Evolutionary conservation across 2,329 filamentous ascomycete genomes (phyloP).

Genomic region (Sclerotinia nivalis): DNA sequence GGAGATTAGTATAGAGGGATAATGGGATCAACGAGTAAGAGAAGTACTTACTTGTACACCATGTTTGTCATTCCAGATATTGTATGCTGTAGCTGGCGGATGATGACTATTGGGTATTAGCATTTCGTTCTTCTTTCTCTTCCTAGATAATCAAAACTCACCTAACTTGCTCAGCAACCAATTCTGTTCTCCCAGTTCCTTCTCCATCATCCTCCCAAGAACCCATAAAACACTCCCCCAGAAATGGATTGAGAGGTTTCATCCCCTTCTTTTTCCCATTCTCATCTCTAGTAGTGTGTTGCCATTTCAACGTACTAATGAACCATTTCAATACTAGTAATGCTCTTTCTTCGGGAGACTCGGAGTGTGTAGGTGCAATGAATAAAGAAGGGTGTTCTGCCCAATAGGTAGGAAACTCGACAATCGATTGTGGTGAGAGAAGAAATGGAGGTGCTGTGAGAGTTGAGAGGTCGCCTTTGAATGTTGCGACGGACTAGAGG

Average conservation of each 20-base stretch:
- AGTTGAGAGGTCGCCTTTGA: slow-evolving; percentile 79
- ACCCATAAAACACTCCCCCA: slow-evolving; percentile 90
- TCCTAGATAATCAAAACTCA: slow-evolving; percentile 47
- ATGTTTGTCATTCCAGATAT: slow-evolving; percentile 81
- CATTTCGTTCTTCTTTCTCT: not conserved
- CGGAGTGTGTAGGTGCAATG: slow-evolving; percentile 75
- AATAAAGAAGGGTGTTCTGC: slow-evolving; percentile 76
- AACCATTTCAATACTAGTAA: slow-evolving; percentile 67
- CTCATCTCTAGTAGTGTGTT: slow-evolving; percentile 59
- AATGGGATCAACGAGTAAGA: not conserved
- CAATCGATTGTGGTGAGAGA: slow-evolving; percentile 73
- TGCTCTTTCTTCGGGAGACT: slow-evolving; percentile 59
- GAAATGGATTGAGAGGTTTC: slow-evolving; percentile 94
- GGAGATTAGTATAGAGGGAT: not conserved
- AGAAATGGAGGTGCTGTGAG: slow-evolving; percentile 84
- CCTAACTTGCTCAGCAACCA: slow-evolving; percentile 87
- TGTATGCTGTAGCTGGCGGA: slow-evolving; percentile 90
- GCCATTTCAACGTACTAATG: slow-evolving; percentile 86
- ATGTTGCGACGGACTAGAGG: slow-evolving; percentile 68
- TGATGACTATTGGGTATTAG: slow-evolving; percentile 63
- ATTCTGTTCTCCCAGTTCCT: slow-evolving; percentile 72
- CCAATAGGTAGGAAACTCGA: slow-evolving; percentile 82
- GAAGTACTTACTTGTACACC: slow-evolving; percentile 56
- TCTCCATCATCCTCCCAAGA: slow-evolving; percentile 70
- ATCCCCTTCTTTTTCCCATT: slow-evolving; percentile 86